Evolutionary conservation across 2,329 filamentous ascomycete species (phyloP).

Genomic region (Fusarium sp.): DNA sequence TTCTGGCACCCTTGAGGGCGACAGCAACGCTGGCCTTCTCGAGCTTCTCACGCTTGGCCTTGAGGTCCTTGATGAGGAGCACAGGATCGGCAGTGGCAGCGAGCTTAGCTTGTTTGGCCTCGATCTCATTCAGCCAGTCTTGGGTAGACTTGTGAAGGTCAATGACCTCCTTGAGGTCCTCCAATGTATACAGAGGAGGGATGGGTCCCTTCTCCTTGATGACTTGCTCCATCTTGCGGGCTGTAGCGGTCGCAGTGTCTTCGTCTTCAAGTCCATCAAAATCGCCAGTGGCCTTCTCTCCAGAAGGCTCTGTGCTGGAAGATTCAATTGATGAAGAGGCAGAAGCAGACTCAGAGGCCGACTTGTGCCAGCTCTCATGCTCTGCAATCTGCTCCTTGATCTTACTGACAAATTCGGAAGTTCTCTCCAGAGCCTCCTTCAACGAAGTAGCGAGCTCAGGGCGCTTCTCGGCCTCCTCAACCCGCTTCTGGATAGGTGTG

Average conservation of each 20-base stretch:
- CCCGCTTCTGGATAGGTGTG: slow-evolving; percentile 79
- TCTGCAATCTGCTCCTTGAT: slow-evolving; percentile 78
- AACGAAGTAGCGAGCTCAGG: slow-evolving; percentile 76
- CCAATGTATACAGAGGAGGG: slow-evolving; percentile 75
- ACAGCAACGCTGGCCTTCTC: slow-evolving; percentile 77
- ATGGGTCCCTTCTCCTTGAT: slow-evolving; percentile 62
- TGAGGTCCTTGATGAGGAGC: slow-evolving; percentile 77
- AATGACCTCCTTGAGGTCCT: slow-evolving; percentile 76
- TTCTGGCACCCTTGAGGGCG: slow-evolving; percentile 74
- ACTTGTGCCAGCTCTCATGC: slow-evolving; percentile 70
- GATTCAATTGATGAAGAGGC: slow-evolving; percentile 54
- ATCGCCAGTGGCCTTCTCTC: slow-evolving; percentile 63
- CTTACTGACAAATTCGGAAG: slow-evolving; percentile 74
- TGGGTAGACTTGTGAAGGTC: slow-evolving; percentile 70
- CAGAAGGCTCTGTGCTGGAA: slow-evolving; percentile 56
- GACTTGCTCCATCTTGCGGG: slow-evolving; percentile 57
- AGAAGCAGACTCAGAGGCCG: slow-evolving; percentile 63
- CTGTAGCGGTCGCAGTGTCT: slow-evolving; percentile 53
- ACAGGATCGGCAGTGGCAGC: slow-evolving; percentile 77
- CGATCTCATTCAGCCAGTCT: slow-evolving; percentile 80
- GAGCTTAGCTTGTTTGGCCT: slow-evolving; percentile 77
- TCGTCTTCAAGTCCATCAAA: slow-evolving; percentile 86
- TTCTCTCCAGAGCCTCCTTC: slow-evolving; percentile 76
- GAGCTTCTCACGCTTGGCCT: slow-evolving; percentile 75
- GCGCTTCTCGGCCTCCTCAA: slow-evolving; percentile 76